Conservation (phyloP, 1,139 yeast genomes). For the Geotrichum fermentans region DNA sequence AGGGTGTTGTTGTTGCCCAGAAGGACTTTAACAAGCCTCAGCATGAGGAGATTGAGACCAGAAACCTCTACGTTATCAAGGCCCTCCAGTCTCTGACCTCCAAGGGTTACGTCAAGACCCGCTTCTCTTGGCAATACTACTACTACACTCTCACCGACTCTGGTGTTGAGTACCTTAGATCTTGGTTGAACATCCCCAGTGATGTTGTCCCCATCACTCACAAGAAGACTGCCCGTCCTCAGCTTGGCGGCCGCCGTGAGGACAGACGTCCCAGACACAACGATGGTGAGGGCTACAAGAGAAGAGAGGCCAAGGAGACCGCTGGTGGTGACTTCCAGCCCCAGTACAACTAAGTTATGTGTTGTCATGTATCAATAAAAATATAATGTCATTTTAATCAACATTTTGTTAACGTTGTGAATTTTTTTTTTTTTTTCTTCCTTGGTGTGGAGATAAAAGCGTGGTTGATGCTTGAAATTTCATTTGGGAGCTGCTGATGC, state of each 20-base stretch:
- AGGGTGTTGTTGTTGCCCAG: constrained; percentile 99
- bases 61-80: constrained; percentile 96
- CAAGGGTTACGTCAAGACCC: constrained; percentile 98
- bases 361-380: not conserved
- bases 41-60: constrained; percentile 97
- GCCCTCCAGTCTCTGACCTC: constrained; percentile 99
- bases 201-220: constrained; percentile 98
- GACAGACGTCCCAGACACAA: constrained; percentile 37
- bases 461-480: too few species aligned
- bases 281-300: constrained; percentile 43
- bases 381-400: not conserved
- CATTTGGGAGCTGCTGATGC: too few species aligned
- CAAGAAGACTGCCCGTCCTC: constrained; percentile 91
- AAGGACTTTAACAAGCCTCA: constrained; percentile 96
- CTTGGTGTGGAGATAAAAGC: too few species aligned
- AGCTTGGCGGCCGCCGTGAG: constrained; percentile 45
- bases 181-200: constrained; percentile 97
- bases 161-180: constrained; percentile 98
- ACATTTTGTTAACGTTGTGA: not conserved
- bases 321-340: constrained; percentile 36
- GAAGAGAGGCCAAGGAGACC: constrained; percentile 38
- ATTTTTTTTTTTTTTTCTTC: too few species aligned
- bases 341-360: constrained; percentile 26
- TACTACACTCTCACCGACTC: constrained; percentile 99
- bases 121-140: constrained; percentile 99